Conservation (phyloP, 768 basidiomycete genomes). For the Pleurotus cornucopiae region DNA sequence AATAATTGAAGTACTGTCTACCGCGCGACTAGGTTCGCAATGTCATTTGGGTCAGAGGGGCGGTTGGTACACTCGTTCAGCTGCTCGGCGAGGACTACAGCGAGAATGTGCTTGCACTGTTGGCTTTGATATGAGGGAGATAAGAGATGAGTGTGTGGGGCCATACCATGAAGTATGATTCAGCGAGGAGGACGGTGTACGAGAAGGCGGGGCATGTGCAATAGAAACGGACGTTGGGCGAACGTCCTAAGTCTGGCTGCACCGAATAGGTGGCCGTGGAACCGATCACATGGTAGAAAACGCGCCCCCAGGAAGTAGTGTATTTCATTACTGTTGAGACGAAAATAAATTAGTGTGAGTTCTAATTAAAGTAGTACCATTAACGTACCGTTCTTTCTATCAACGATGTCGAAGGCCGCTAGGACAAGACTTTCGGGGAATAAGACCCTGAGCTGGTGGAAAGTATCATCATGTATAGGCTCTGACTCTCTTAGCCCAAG, state of each 20-base stretch:
- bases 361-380: background rate
- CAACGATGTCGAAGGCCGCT: conserved; percentile 75
- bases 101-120: conserved; percentile 81
- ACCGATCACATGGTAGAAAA: conserved; percentile 65
- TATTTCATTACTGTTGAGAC: conserved; percentile 53
- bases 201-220: conserved; percentile 77
- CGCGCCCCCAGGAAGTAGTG: conserved; percentile 49
- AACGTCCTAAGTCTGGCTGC: conserved; percentile 32
- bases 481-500: too few species aligned
- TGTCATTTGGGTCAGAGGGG: conserved; percentile 38
- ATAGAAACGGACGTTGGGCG: conserved; percentile 30
- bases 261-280: conserved; percentile 62
- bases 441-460: conserved; percentile 52
- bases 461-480: conserved; percentile 44
- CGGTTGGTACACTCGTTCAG: conserved; percentile 50
- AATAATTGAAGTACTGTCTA: conserved; percentile 16
- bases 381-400: conserved; percentile 57
- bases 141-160: too few species aligned
- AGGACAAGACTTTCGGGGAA: conserved; percentile 62
- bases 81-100: conserved; percentile 54
- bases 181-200: conserved; percentile 55
- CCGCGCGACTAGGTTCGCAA: conserved; percentile 38
- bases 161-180: conserved; percentile 61
- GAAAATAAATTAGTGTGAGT: background rate
- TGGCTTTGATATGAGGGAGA: background rate